Percentiles rank a stretch among this genome's conserved stretches.
Conservation (phyloP, 2,329 filamentous ascomycete genomes). For the Fusarium temperatum region DNA sequence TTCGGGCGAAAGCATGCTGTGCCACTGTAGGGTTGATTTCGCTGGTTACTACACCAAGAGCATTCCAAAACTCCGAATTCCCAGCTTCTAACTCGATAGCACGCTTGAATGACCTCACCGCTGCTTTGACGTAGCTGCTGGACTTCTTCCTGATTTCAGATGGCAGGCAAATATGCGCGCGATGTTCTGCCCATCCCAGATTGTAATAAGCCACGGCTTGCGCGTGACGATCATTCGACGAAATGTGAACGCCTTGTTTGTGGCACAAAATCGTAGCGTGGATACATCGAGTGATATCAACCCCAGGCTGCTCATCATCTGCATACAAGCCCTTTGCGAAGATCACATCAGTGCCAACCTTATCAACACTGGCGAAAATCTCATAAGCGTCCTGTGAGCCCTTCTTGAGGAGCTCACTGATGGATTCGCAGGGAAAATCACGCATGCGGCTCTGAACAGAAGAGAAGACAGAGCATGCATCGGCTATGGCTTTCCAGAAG, state of each 20-base stretch:
- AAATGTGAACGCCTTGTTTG: constrained; percentile 83
- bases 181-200: constrained; percentile 91
- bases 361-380: constrained; percentile 75
- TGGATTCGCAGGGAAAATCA: constrained; percentile 67
- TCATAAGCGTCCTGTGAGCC: constrained; percentile 66
- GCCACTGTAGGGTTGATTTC: constrained; percentile 85
- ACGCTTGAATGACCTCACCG: constrained; percentile 91
- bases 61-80: constrained; percentile 97
- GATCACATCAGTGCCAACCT: constrained; percentile 58
- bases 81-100: constrained; percentile 95
- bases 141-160: constrained; percentile 62
- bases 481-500: constrained; percentile 91
- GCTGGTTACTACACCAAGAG: constrained; percentile 89
- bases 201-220: constrained; percentile 98
- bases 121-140: constrained; percentile 77
- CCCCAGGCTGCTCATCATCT: constrained; percentile 57
- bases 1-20: constrained; percentile 92
- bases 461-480: constrained; percentile 86
- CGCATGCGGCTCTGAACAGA: constrained; percentile 74
- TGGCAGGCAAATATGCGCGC: constrained; percentile 75
- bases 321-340: constrained; percentile 56
- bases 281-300: constrained; percentile 67
- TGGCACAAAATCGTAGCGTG: constrained; percentile 83
- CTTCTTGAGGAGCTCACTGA: constrained; percentile 67
- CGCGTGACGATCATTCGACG: constrained; percentile 79